Percentiles rank a stretch among this genome's conserved stretches.
Conservation (phyloP, 495 filamentous ascomycete species). For the Penicillium soppii region DNA sequence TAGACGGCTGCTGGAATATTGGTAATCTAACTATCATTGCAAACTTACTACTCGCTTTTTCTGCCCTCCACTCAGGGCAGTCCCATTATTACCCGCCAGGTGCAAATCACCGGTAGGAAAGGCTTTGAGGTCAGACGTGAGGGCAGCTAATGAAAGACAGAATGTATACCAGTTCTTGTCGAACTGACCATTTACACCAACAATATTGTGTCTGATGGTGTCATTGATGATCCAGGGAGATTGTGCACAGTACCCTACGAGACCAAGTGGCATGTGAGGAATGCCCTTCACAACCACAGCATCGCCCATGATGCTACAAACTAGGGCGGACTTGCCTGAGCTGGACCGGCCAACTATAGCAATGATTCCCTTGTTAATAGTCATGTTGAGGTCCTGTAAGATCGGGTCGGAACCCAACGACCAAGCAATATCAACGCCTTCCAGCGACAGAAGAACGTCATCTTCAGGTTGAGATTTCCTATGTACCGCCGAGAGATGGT, state of each 20-base stretch:
- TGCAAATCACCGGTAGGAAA: background rate
- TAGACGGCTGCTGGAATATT: too few species aligned
- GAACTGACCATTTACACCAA: background rate
- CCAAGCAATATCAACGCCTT: too few species aligned
- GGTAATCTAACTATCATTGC: too few species aligned
- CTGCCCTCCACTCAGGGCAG: background rate
- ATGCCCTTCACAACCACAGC: background rate
- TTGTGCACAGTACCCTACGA: conserved; percentile 39
- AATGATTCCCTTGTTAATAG: background rate
- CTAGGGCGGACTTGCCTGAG: conserved; percentile 26
- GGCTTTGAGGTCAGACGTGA: background rate
- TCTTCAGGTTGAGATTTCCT: too few species aligned
- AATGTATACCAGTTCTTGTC: background rate
- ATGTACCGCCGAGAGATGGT: too few species aligned
- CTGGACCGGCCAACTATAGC: conserved; percentile 21
- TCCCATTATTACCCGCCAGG: conserved; percentile 23
- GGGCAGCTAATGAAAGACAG: background rate
- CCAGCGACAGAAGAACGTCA: too few species aligned
- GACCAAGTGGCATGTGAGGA: background rate
- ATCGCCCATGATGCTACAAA: conserved; percentile 22
- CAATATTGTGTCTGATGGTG: conserved; percentile 33
- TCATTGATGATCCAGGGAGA: conserved; percentile 36
- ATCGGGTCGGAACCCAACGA: background rate
- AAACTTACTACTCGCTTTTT: background rate
- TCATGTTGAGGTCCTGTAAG: background rate